These are phyloP conservation scores for Ziziphus jujuba DNA, from an alignment of 306 rosid species.

Conservation along the genomic window DNA sequence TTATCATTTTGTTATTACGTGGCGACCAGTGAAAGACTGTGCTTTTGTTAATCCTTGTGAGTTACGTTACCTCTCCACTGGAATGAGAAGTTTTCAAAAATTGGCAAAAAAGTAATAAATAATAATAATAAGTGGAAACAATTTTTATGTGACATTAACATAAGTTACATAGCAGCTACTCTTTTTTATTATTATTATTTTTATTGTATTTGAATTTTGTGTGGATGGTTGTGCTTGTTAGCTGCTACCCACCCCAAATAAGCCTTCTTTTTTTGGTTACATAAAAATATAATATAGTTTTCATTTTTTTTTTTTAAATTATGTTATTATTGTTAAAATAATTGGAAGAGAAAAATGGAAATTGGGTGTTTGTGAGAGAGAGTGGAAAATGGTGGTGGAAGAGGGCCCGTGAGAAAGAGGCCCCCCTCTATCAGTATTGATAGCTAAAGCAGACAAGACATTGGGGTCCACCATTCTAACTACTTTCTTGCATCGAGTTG, in stretches of 20 bases:
- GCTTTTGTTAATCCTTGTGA: not conserved
- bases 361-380: not conserved
- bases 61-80: conserved; percentile 2
- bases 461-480: conserved; percentile 23
- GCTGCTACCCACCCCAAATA: conserved; percentile 19
- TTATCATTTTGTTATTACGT: conserved; percentile 20
- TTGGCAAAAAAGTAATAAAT: conserved; percentile 9
- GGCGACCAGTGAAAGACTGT: conserved; percentile 10
- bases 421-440: not conserved
- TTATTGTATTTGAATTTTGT: not conserved
- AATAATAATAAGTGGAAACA: too few relatives aligned
- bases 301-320: not conserved
- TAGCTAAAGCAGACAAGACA: conserved; percentile 11
- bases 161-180: not conserved
- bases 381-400: not conserved
- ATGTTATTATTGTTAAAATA: not conserved
- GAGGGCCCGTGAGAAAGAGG: not conserved
- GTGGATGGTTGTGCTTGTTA: not conserved
- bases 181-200: not conserved
- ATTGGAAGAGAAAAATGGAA: not conserved
- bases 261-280: not conserved
- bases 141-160: conserved; percentile 8
- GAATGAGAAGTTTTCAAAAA: not conserved
- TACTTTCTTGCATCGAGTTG: not conserved
- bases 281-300: not conserved